Evolutionary conservation across 352 stramenopile genomes (phyloP), one percentile per base, ranked within the genome.

Genomic region (Globisporangium mamillatum): DNA sequence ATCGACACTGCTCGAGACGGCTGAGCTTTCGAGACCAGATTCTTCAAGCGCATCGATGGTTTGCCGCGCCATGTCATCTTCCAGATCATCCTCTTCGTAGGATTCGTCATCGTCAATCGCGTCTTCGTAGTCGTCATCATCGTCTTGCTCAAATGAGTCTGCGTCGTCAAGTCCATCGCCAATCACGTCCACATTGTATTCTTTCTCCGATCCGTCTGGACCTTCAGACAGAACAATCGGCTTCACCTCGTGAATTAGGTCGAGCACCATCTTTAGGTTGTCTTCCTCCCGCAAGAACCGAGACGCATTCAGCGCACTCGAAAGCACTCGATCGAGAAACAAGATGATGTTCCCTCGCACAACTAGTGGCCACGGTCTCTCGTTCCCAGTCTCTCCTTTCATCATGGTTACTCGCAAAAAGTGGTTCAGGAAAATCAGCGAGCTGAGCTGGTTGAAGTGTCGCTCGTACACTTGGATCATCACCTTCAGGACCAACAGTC

Each of bases 381-480:
- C 75, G 24, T 80, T 73, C 12, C 72, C 82, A 38, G 69, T 55
- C 53, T 82, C 78, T 46, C 64, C 69, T 58, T 76, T 78, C 71
- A 91, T 90, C 87, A 94, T 95, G 18, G 81, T 91, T 32, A 90
- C 83, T 48, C 82, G 80, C 36, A 95, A 67, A 25, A 95, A 83
- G 59, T 94, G 88, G 56, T 94, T 95, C 25, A 95, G 68, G 59
- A 95, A 95, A 54, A 85, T 70, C 0, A 95, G 69, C n/a, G 88
- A 94, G 27, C 75, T 83, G 29, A 95, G 74, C 32, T 93, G 75
- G 29, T 75, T 84, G 48, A 86, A 93, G 63, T 95, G 84, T 4
- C 86, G 82, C 64, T 95, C 87, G 63, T 93, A 95, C 0, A 95
- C 59, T 66, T 94, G 84, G 57, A 94, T 94, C 88, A 96, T 96